Evolutionary conservation across 306 rosid species (phyloP), one percentile per base, ranked within the genome.

Genomic region (Dryas octopetala): DNA sequence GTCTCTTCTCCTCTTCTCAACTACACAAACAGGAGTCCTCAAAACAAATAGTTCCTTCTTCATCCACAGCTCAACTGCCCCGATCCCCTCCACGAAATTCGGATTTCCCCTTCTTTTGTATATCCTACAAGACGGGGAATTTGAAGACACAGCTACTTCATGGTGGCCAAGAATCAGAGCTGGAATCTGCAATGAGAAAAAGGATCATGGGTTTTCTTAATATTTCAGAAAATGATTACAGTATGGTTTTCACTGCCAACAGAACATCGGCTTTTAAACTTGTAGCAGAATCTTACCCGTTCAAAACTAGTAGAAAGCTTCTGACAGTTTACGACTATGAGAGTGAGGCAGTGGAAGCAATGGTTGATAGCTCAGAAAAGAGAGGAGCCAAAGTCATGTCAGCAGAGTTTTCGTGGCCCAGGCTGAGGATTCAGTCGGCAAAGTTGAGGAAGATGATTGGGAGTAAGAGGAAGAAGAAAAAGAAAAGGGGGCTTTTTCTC

Each of bases 341-440:
- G 51, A 89, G 96, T n/a, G 97, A 95, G 62, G 96, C 98, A 1
- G 96, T 86, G 66, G 98, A 85, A 75, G 78, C 83, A 6, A 89
- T 95, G 91, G 65, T 86, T 16, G 78, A 54, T 16, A 81, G 57
- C 73, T 90, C 98, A 0, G 89, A 85, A 78, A 91, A 85, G 80
- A 81, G 91, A 84, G 97, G 98, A 47, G 97, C 96, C 15, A 77
- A 66, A 32, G 74, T 70, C 67, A 74, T 86, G 86, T 83, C 97
- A 2, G 96, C 97, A 0, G 96, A 95, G 78, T 95, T 95, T 82
- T 88, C 97, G 6, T 95, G 98, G 98, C 97, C 98, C 16, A 81
- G 96, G 79, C 68, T 95, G 60, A 90, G 98, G 79, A 85, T 95
- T 50, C 84, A 89, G 19, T 71, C 97, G 9, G 59, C 81, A 7